Conservation (phyloP, 108 stramenopile species). For the Skeletonema tropicum region DNA sequence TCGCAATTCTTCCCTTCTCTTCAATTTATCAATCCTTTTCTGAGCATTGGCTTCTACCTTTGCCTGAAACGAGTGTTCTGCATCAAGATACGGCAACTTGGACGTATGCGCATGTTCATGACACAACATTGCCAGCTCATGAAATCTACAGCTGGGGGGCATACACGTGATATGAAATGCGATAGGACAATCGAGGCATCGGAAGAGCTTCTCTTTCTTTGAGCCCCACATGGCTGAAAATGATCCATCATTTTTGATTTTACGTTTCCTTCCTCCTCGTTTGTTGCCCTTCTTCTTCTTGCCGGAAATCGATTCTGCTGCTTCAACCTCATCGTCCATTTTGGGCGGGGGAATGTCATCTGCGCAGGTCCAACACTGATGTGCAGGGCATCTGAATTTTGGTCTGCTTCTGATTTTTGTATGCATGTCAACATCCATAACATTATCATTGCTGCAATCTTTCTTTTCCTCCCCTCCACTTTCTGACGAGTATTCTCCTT, state of each 20-base stretch:
- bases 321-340: slow-evolving; percentile 42
- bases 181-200: slow-evolving; percentile 85
- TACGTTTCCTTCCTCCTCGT: slow-evolving; percentile 40
- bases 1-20: neutral
- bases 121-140: slow-evolving; percentile 86
- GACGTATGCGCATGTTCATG: slow-evolving; percentile 77
- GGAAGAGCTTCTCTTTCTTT: slow-evolving; percentile 52
- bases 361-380: slow-evolving; percentile 91
- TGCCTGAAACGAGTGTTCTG: slow-evolving; percentile 56
- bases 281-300: slow-evolving; percentile 19
- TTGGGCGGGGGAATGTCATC: slow-evolving; percentile 44
- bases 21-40: slow-evolving; percentile 27
- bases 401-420: slow-evolving; percentile 27
- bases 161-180: slow-evolving; percentile 91
- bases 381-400: slow-evolving; percentile 88
- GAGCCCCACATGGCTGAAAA: slow-evolving; percentile 44
- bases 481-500: neutral
- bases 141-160: slow-evolving; percentile 74
- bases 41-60: slow-evolving; percentile 59
- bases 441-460: slow-evolving; percentile 30
- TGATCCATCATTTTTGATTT: slow-evolving; percentile 19
- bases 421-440: neutral
- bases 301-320: slow-evolving; percentile 4
- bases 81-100: slow-evolving; percentile 74
- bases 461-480: slow-evolving; percentile 18